Evolutionary conservation across 176 grass and related monocot species (phyloP), one percentile per base, ranked within the genome.

Genomic region (Cymbopogon citratus): DNA sequence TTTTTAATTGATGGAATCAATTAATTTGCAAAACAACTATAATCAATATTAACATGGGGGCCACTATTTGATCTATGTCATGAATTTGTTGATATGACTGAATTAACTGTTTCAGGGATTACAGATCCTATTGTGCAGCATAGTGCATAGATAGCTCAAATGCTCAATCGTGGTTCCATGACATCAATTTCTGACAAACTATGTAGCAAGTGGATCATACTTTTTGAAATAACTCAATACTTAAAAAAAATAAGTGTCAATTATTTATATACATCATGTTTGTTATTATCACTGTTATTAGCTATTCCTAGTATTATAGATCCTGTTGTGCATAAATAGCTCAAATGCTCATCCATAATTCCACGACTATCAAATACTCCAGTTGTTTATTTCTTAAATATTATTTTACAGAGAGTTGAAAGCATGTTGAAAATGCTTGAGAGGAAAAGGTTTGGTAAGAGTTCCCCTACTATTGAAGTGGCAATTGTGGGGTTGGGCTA

Each of bases 401-500:
- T 78, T 43, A 65, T 88, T 63, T 33, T 88, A 63, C 77, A 98
- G 95, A 98, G 87, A 90, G 92, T 95, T 80, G 82, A 95, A 68
- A 87, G 69, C 76, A 81, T 91, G 51, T 62, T 98, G 45, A 98
- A 82, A 88, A 83, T 69, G 56, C 85, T 98, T 71, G 95, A 98
- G 83, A 91, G 81, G 54, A 69, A 71, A 81, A 95, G 82, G 62
- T 98, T 94, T 88, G 92, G 88, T 79, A 90, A 91, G 39, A 70
- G 16, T 67, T 85, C 83, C 45, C 73, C 85, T 71, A 39, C 61
- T 54, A 91, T 98, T 86, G 33, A 75, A 63, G 92, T 98, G 43
- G 92, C 92, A 83, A 91, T 98, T 80, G 92, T 95, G 79, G 95
- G 95, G 18, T 82, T 89, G 19, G 95, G 95, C 80, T 98, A 98